Conservation (phyloP, 495 filamentous ascomycete genomes). For the Hypomontagnella monticulosa region DNA sequence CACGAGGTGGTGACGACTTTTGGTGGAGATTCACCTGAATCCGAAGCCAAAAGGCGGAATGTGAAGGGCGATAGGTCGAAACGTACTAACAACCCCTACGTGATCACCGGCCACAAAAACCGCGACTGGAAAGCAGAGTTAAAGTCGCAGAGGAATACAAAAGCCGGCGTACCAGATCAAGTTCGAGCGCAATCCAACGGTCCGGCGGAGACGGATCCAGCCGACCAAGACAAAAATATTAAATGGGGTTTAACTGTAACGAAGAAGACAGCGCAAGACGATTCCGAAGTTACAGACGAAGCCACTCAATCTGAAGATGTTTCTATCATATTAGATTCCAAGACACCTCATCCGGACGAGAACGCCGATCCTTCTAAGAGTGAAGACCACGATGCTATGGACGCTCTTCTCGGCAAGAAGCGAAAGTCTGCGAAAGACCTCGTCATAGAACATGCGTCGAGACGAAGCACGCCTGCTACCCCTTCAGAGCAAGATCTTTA, state of each 20-base stretch:
- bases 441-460: slow-evolving; percentile 40
- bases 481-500: slow-evolving; percentile 75
- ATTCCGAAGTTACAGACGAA: slow-evolving; percentile 31
- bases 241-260: slow-evolving; percentile 59
- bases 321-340: slow-evolving; percentile 28
- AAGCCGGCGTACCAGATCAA: slow-evolving; percentile 61
- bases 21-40: slow-evolving; percentile 42
- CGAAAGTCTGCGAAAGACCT: slow-evolving; percentile 39
- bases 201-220: slow-evolving; percentile 51
- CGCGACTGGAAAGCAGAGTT: slow-evolving; percentile 77
- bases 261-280: slow-evolving; percentile 39
- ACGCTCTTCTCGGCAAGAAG: slow-evolving; percentile 74
- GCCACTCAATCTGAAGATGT: slow-evolving; percentile 36
- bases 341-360: slow-evolving; percentile 45
- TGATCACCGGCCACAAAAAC: slow-evolving; percentile 73
- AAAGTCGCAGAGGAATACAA: slow-evolving; percentile 56
- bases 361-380: slow-evolving; percentile 49
- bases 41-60: slow-evolving; percentile 30
- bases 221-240: slow-evolving; percentile 48
- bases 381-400: slow-evolving; percentile 81
- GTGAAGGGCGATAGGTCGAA: slow-evolving; percentile 16
- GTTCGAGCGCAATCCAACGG: slow-evolving; percentile 56
- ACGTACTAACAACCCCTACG: slow-evolving; percentile 58
- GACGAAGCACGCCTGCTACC: slow-evolving; percentile 38
- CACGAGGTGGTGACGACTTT: slow-evolving; percentile 54